These are phyloP conservation scores for Aspergillus carbonarius DNA, from an alignment of 2,329 filamentous ascomycete genomes.

Conservation along the genomic window DNA sequence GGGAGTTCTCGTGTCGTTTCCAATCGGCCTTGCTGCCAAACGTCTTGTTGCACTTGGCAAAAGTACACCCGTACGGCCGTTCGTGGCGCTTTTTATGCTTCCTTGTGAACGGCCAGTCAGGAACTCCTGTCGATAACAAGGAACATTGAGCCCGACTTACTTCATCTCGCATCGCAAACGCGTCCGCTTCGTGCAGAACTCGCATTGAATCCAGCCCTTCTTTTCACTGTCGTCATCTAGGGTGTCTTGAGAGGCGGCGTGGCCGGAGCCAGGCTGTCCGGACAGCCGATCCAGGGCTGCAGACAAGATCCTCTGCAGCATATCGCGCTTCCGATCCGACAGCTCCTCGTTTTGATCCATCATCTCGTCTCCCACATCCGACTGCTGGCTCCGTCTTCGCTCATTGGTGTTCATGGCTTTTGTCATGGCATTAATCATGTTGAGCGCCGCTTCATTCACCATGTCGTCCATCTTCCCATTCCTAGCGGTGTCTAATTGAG, in stretches of 20 bases:
- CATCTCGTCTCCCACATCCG: slow-evolving; percentile 23
- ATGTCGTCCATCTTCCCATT: slow-evolving; percentile 21
- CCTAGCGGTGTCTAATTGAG: slow-evolving; percentile 6
- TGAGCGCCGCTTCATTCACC: slow-evolving; percentile 31
- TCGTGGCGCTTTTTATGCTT: slow-evolving; percentile 83
- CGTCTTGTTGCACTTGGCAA: slow-evolving; percentile 62
- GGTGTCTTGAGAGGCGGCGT: slow-evolving; percentile 2
- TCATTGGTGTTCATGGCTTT: slow-evolving; percentile 31
- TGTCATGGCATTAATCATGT: slow-evolving; percentile 35
- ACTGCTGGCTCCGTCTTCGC: slow-evolving; percentile 22
- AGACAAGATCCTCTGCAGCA: slow-evolving; percentile 33
- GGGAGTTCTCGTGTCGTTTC: slow-evolving; percentile 84
- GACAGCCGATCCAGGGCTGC: slow-evolving; percentile 30
- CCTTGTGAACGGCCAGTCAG: slow-evolving; percentile 44
- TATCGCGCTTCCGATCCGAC: slow-evolving; percentile 31
- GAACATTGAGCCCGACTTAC: slow-evolving; percentile 22
- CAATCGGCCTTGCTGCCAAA: slow-evolving; percentile 95
- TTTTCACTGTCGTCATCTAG: slow-evolving; percentile 20
- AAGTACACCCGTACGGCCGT: slow-evolving; percentile 80
- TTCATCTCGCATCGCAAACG: slow-evolving; percentile 39
- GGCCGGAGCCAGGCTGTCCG: slow-evolving; percentile 1
- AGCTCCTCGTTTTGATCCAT: slow-evolving; percentile 21
- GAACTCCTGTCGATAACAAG: background rate
- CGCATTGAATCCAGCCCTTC: slow-evolving; percentile 31
- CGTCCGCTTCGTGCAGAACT: slow-evolving; percentile 31